phyloP scores from a whole-genome alignment of 2,329 filamentous ascomycete genomes.

The Colletotrichum kahawae region DNA sequence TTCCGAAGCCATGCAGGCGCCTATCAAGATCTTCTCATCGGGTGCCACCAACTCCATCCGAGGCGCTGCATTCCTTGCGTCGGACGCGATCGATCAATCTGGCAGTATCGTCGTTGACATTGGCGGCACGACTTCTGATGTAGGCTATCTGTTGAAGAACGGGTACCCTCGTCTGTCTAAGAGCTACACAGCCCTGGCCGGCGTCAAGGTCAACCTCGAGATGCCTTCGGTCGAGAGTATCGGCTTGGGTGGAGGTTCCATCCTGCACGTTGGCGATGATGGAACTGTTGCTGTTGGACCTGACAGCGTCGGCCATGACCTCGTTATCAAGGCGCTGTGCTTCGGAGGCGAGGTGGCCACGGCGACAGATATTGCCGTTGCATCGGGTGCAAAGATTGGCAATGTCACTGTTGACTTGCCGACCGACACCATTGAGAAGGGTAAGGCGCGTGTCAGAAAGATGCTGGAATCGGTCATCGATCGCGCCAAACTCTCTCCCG shows the following conservation, averaged over 20 bases:
- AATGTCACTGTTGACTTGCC: background rate
- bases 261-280: background rate
- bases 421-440: background rate
- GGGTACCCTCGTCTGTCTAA: slow-evolving; percentile 27
- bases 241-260: slow-evolving; percentile 26
- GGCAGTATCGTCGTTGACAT: slow-evolving; percentile 27
- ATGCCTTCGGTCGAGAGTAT: slow-evolving; percentile 30
- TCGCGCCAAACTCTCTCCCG: slow-evolving; percentile 26
- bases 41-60: slow-evolving; percentile 29
- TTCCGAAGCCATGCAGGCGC: slow-evolving; percentile 26
- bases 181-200: slow-evolving; percentile 26
- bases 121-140: slow-evolving; percentile 28
- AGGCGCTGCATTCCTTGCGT: slow-evolving; percentile 25
- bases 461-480: slow-evolving; percentile 27
- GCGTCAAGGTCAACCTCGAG: slow-evolving; percentile 27
- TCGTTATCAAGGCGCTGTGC: slow-evolving; percentile 22
- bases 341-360: slow-evolving; percentile 27
- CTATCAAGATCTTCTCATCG: slow-evolving; percentile 27
- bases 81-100: slow-evolving; percentile 1
- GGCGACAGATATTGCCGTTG: slow-evolving; percentile 28
- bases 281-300: slow-evolving; percentile 25
- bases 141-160: slow-evolving; percentile 25
- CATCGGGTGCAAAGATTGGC: background rate
- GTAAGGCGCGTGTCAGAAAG: slow-evolving; percentile 6
- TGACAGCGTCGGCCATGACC: slow-evolving; percentile 29